These are phyloP conservation scores for Penicillium herquei DNA, from an alignment of 495 filamentous ascomycete genomes.

Conservation along the genomic window DNA sequence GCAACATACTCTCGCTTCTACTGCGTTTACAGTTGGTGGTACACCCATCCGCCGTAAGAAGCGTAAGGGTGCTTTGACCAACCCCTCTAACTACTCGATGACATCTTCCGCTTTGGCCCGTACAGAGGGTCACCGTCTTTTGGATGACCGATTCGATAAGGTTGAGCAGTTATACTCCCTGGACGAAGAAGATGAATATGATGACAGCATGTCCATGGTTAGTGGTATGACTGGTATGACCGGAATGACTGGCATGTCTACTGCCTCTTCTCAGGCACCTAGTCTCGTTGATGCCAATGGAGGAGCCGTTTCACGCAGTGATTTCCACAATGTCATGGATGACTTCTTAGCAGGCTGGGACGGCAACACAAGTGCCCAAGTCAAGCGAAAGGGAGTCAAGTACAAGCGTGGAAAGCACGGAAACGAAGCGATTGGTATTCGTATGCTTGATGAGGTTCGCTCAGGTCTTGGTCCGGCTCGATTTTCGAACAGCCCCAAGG, in stretches of 20 bases:
- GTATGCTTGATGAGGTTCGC: constrained; percentile 88
- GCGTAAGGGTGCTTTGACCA: constrained; percentile 86
- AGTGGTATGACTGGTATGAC: constrained; percentile 51
- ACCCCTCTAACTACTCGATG: constrained; percentile 93
- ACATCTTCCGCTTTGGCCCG: constrained; percentile 83
- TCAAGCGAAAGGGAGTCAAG: constrained; percentile 58
- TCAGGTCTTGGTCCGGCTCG: constrained; percentile 73
- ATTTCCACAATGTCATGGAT: constrained; percentile 89
- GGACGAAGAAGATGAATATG: constrained; percentile 64
- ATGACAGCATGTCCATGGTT: constrained; percentile 52
- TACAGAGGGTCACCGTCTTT: constrained; percentile 80
- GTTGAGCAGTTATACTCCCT: constrained; percentile 81
- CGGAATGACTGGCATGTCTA: constrained; percentile 45
- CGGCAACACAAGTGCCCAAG: constrained; percentile 63
- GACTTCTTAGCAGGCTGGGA: constrained; percentile 76
- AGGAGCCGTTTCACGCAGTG: constrained; percentile 53
- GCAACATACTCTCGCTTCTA: constrained; percentile 63
- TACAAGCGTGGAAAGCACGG: constrained; percentile 75
- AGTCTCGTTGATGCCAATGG: constrained; percentile 40
- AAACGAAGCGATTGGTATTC: constrained; percentile 74
- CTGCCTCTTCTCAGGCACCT: constrained; percentile 46
- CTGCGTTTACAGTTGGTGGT: constrained; percentile 66
- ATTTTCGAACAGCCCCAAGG: constrained; percentile 17
- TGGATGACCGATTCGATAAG: constrained; percentile 90
- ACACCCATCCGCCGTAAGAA: constrained; percentile 81